These are phyloP conservation scores for Calonectria ilicicola DNA, from an alignment of 2,329 filamentous ascomycete genomes.

Conservation along the genomic window DNA sequence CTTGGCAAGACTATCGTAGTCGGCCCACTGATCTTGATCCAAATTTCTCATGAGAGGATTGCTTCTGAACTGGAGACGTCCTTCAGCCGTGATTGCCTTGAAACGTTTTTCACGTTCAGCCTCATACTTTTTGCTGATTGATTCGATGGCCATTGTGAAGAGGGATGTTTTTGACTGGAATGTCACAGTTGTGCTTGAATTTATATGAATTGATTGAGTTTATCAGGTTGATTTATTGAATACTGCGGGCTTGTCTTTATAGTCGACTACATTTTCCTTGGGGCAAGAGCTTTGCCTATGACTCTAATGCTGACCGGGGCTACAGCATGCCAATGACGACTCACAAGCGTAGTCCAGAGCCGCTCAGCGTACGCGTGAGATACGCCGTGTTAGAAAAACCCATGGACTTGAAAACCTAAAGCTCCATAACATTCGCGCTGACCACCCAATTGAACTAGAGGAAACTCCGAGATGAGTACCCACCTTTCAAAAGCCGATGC, in stretches of 20 bases:
- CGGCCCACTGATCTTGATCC: not conserved
- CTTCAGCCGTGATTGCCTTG: not conserved
- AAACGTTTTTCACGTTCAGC: not conserved
- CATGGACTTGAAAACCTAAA: not conserved
- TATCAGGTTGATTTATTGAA: not conserved
- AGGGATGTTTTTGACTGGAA: not conserved
- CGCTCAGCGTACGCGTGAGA: too few relatives aligned
- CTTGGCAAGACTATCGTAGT: not conserved
- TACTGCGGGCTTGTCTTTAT: not conserved
- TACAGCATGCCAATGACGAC: not conserved
- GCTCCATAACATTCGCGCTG: not conserved
- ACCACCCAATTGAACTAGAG: not conserved
- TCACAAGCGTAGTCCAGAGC: too few relatives aligned
- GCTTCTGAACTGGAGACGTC: not conserved
- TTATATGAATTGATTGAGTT: not conserved
- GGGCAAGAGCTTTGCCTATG: not conserved
- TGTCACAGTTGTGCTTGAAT: not conserved
- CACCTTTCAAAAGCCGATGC: not conserved
- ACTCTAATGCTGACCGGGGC: not conserved
- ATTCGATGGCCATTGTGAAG: not conserved
- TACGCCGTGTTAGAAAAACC: not conserved
- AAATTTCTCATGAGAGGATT: not conserved
- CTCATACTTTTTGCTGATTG: not conserved
- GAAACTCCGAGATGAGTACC: not conserved
- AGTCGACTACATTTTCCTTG: not conserved